Base-by-base conservation (phyloP, 176 grass and related monocot genomes). In the Triticum urartu region DNA sequence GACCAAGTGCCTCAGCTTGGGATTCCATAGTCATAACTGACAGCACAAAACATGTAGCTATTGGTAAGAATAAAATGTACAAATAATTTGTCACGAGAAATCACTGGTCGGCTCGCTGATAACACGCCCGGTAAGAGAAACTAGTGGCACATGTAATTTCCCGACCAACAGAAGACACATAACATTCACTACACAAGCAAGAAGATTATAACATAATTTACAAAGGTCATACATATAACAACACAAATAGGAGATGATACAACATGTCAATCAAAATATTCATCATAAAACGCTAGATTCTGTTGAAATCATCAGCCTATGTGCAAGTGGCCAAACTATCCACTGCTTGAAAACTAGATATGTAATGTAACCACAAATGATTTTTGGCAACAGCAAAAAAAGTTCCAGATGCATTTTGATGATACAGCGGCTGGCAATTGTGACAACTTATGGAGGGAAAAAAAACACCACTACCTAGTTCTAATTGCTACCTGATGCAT, bases 21-120 rank as follows among this genome's bases (percentile, higher is more conserved):
- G 97, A 99, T 79, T 99, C 97, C 97, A 99, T 99, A 7, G 92
- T 64, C 97, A 99, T 91, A 79, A 99, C 97, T 99, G 88, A 70
- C 60, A 86, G 36, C 56, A 75, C 18, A 48, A 85, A 82, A 87
- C 69, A 75, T 32, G 60, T 42, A 84, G 65, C 28, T 45, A 81
- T 10, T 84, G 48, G 40, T 48, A 60, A 61, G 20, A 47, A 20
- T 13, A 11, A 25, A 68, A 77, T 24, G 36, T 73, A 79, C 0
- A 74, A 79, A 87, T 73, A 48, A 66, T 63, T 58, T 60, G 5
- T 72, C 36, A 62, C 24, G 3, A 48, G 72, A 30, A 45, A 89
- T 71, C 67, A 72, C 22, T 42, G 20, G 8, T 30, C 5, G 15
- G 50, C 50, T 54, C 30, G 35, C 65, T 66, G 13, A 82, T 26